Conservation (phyloP, 1,284 basidiomycete genomes). For the Leccinum subfulvum region DNA sequence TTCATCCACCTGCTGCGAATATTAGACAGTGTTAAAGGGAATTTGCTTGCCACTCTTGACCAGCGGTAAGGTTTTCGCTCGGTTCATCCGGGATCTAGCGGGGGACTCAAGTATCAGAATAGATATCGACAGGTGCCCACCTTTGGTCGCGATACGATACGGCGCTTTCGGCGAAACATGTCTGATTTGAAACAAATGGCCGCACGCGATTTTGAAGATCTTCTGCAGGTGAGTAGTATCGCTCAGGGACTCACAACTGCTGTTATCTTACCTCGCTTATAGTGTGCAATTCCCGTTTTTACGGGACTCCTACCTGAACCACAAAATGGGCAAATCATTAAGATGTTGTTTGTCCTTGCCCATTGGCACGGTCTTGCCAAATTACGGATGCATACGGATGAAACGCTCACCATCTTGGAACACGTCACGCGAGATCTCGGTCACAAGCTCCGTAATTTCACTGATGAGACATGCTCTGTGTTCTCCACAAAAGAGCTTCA, state of each 20-base stretch:
- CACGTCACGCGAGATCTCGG: background rate
- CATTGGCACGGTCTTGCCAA: background rate
- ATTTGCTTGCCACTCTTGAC: accelerated
- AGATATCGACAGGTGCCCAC: background rate
- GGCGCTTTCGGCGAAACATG: background rate
- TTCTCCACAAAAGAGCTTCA: background rate
- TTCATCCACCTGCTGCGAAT: too few species aligned
- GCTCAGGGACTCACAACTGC: too few species aligned
- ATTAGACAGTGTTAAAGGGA: too few species aligned
- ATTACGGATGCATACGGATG: background rate
- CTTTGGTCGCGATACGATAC: background rate
- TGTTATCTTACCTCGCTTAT: too few species aligned
- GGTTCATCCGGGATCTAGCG: too few species aligned
- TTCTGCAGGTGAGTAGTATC: background rate
- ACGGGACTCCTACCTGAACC: too few species aligned
- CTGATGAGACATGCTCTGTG: background rate
- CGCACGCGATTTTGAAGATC: background rate
- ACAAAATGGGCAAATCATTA: background rate
- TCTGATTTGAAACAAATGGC: background rate
- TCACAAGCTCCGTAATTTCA: background rate
- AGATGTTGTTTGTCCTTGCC: background rate
- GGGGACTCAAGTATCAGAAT: background rate
- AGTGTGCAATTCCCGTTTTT: too few species aligned
- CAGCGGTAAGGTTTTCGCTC: background rate
- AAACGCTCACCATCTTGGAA: background rate